Percentiles rank a stretch among this genome's conserved stretches.
phyloP scores from a whole-genome alignment of 2,329 filamentous ascomycete species.

The Sporothrix mexicana region DNA sequence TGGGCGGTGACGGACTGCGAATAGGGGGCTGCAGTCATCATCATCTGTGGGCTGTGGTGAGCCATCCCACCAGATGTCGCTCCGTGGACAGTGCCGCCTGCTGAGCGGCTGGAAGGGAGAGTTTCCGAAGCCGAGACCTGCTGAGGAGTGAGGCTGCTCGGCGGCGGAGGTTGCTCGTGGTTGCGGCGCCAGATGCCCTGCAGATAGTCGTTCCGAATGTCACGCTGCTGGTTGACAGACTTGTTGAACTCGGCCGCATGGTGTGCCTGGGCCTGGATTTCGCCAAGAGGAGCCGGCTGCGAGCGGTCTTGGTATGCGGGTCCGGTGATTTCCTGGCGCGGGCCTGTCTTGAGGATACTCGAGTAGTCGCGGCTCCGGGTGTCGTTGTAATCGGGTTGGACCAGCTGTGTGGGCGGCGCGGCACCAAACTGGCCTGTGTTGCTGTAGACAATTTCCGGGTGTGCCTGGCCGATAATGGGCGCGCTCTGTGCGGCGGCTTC shows the following conservation, averaged over 20 bases:
- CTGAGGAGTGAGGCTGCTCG: constrained; percentile 56
- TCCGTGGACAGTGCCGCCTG: constrained; percentile 63
- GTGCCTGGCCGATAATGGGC: constrained; percentile 68
- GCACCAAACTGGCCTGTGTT: constrained; percentile 71
- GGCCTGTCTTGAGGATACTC: constrained; percentile 75
- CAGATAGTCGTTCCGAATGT: constrained; percentile 78
- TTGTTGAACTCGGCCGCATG: constrained; percentile 93
- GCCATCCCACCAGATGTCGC: constrained; percentile 57
- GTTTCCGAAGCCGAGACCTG: constrained; percentile 54
- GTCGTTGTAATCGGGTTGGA: constrained; percentile 78
- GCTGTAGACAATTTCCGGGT: constrained; percentile 88
- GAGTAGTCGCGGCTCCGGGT: constrained; percentile 80
- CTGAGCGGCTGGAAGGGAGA: constrained; percentile 54
- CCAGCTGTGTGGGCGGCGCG: constrained; percentile 66
- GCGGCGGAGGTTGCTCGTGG: constrained; percentile 71
- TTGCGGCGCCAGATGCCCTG: constrained; percentile 82
- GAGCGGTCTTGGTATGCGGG: constrained; percentile 87
- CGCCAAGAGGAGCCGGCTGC: constrained; percentile 73
- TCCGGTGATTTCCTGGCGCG: constrained; percentile 87
- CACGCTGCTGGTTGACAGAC: constrained; percentile 77
- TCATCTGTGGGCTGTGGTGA: constrained; percentile 69
- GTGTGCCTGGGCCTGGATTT: constrained; percentile 84
- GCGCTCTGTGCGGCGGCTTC: constrained; percentile 69
- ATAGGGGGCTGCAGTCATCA: constrained; percentile 70
- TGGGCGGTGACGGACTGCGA: constrained; percentile 74